Percentiles rank a stretch among this genome's conserved stretches.
Evolutionary conservation across 495 filamentous ascomycete species (phyloP).

Genomic region (Neurospora sp.): DNA sequence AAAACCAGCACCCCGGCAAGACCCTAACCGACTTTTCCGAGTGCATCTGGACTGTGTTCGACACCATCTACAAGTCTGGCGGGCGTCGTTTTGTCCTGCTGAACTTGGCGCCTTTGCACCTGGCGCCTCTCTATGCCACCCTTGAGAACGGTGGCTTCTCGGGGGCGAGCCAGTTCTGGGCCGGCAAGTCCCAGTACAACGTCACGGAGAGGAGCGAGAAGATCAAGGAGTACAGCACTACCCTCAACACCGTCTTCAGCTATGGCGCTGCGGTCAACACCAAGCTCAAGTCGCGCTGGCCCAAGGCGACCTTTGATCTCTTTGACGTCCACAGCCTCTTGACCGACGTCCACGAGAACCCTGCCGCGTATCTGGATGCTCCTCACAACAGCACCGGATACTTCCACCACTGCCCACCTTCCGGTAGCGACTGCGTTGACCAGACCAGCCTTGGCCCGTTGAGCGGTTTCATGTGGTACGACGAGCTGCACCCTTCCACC

Average conservation of each 20-base stretch:
- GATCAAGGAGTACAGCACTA: constrained; percentile 52
- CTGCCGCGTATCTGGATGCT: constrained; percentile 46
- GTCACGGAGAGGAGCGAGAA: constrained; percentile 40
- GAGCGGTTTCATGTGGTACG: constrained; percentile 41
- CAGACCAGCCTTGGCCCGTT: constrained; percentile 21
- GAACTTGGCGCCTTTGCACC: constrained; percentile 53
- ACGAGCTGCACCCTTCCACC: constrained; percentile 59
- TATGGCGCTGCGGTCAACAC: constrained; percentile 51
- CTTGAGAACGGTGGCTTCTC: constrained; percentile 37
- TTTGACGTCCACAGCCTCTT: constrained; percentile 56
- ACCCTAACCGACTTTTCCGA: constrained; percentile 52
- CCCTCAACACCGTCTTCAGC: constrained; percentile 49
- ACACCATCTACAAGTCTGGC: constrained; percentile 50
- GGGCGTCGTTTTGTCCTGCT: constrained; percentile 60
- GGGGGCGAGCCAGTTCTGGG: constrained; percentile 45
- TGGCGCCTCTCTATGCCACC: constrained; percentile 49
- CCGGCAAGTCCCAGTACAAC: constrained; percentile 38
- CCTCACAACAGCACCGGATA: constrained; percentile 54
- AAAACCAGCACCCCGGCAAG: constrained; percentile 46
- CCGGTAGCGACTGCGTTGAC: constrained; percentile 18
- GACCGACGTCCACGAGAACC: constrained; percentile 50
- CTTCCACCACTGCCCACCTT: constrained; percentile 40
- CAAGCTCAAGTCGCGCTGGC: constrained; percentile 42
- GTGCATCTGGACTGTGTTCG: constrained; percentile 52
- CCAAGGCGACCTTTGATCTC: constrained; percentile 49